phyloP scores from a whole-genome alignment of 2,329 filamentous ascomycete species.

The Onygenales sp. region DNA sequence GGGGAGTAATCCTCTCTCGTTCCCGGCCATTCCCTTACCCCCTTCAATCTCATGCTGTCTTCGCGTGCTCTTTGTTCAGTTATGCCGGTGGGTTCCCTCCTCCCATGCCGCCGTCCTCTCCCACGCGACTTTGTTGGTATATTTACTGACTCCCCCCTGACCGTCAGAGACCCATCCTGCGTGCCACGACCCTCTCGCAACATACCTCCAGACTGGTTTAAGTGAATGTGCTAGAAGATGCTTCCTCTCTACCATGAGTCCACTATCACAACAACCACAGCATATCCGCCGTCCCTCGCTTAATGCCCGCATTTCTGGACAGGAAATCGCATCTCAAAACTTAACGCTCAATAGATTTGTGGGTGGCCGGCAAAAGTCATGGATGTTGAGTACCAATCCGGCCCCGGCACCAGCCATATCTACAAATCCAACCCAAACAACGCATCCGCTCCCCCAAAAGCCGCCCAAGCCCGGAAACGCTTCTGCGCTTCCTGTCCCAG shows the following conservation, averaged over 20 bases:
- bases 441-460: constrained; percentile 12
- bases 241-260: neutral
- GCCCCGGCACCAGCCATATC: neutral
- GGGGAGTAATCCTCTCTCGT: too few relatives aligned
- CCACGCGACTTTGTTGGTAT: neutral
- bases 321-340: constrained; percentile 20
- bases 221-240: neutral
- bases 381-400: constrained; percentile 22
- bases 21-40: too few relatives aligned
- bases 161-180: neutral
- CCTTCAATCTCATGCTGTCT: too few relatives aligned
- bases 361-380: constrained; percentile 27
- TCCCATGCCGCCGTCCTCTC: too few relatives aligned
- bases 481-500: neutral
- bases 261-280: neutral
- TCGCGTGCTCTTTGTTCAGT: too few relatives aligned
- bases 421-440: constrained; percentile 10
- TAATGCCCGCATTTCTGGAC: neutral
- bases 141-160: neutral
- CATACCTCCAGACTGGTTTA: neutral
- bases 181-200: neutral
- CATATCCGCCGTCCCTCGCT: neutral
- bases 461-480: neutral
- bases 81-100: too few relatives aligned
- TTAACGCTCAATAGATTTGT: constrained; percentile 32